phyloP scores from a whole-genome alignment of 2,329 filamentous ascomycete genomes.

The Fusarium dimerum region DNA sequence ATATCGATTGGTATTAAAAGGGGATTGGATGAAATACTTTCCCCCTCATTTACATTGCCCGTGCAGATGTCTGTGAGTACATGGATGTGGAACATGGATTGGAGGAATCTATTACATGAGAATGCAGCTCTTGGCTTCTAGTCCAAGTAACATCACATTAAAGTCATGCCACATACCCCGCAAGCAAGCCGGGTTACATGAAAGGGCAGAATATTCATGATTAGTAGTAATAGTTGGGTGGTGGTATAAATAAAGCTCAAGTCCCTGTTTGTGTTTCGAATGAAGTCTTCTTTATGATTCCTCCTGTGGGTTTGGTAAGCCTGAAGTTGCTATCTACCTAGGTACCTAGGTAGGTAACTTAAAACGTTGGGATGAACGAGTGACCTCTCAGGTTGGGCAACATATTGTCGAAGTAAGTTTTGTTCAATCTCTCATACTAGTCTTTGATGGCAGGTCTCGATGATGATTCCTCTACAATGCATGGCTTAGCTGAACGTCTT shows the following conservation, averaged over 20 bases:
- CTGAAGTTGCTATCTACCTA: no score
- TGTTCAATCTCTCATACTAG: background rate
- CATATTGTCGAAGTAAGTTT: conserved; percentile 10
- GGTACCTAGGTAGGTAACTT: no score
- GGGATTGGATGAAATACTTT: conserved; percentile 12
- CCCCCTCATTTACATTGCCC: background rate
- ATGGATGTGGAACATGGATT: conserved; percentile 21
- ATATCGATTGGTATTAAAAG: background rate
- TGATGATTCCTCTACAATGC: conserved; percentile 35
- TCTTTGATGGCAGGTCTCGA: conserved; percentile 3
- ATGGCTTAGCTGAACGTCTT: conserved; percentile 38
- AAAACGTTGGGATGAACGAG: no score
- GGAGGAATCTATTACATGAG: conserved; percentile 26
- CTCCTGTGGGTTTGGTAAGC: background rate
- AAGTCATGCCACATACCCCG: conserved; percentile 27
- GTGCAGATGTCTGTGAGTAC: background rate
- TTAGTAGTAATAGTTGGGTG: conserved; percentile 1
- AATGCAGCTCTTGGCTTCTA: conserved; percentile 26
- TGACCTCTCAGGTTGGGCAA: no score
- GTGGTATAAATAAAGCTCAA: conserved; percentile 16
- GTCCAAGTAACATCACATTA: conserved; percentile 10
- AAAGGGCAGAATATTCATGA: conserved; percentile 1
- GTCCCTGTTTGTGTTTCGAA: background rate
- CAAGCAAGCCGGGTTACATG: conserved; percentile 14
- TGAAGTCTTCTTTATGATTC: background rate